Evolutionary conservation across 2,329 filamentous ascomycete genomes (phyloP).

Genomic region (Penicillium psychrosexuale): DNA sequence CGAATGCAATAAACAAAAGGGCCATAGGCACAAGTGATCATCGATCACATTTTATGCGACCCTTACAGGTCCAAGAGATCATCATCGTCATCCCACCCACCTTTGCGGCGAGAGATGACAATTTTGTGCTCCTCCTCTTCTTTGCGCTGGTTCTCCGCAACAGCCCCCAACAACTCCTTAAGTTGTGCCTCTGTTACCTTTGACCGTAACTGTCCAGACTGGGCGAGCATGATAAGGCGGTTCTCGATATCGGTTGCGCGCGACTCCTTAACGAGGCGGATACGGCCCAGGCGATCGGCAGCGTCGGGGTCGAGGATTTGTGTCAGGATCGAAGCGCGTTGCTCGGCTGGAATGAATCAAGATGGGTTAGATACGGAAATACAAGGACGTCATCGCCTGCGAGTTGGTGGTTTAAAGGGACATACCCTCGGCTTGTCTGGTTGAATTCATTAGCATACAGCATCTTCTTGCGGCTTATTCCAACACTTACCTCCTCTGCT

Average conservation of each 20-base stretch:
- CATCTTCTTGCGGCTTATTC: not conserved
- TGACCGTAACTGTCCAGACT: constrained; percentile 76
- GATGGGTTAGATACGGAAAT: constrained; percentile 1
- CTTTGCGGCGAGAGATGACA: constrained; percentile 78
- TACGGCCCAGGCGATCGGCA: constrained; percentile 86
- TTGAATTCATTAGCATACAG: not conserved
- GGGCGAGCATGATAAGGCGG: constrained; percentile 84
- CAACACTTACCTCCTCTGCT: constrained; percentile 60
- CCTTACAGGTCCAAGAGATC: constrained; percentile 44
- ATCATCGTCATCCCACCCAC: constrained; percentile 75
- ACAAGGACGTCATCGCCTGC: not conserved
- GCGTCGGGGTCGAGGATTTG: constrained; percentile 96
- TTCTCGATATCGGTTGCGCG: constrained; percentile 90
- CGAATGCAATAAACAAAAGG: constrained; percentile 1
- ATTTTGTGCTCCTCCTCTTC: constrained; percentile 70
- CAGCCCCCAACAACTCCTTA: constrained; percentile 82
- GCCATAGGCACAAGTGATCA: not conserved
- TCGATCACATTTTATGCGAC: not conserved
- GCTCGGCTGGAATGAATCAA: constrained; percentile 26
- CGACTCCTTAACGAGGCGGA: constrained; percentile 90
- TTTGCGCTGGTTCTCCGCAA: constrained; percentile 68
- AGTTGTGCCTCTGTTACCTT: constrained; percentile 92
- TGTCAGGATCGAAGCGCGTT: constrained; percentile 60
- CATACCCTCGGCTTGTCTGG: constrained; percentile 36
- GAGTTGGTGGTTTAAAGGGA: not conserved